Evolutionary conservation across 2,329 filamentous ascomycete species (phyloP).

Genomic region (Colletotrichum sp.): DNA sequence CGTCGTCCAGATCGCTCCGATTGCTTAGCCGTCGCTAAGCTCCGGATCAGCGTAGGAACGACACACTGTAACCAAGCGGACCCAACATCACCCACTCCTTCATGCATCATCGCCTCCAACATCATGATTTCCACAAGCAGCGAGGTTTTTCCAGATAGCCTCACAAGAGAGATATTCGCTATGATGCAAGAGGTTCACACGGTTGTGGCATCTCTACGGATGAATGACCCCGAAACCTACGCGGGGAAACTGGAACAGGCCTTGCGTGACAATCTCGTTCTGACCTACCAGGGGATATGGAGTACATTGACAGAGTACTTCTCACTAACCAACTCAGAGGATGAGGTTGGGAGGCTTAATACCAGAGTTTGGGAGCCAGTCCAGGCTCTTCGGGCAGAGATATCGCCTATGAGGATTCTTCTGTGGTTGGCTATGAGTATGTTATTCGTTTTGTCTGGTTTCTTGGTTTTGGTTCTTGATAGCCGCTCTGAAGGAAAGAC

Average conservation of each 20-base stretch:
- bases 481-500: rapidly evolving
- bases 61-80: rapidly evolving
- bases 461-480: background rate
- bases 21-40: background rate
- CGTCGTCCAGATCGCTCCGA: background rate
- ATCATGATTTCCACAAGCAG: background rate
- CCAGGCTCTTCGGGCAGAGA: background rate
- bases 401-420: background rate
- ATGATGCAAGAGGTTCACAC: background rate
- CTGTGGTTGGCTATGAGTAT: background rate
- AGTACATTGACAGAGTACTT: background rate
- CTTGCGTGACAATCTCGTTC: background rate
- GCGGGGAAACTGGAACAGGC: rapidly evolving
- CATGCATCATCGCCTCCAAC: background rate
- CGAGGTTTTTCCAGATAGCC: background rate
- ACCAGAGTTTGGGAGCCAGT: background rate
- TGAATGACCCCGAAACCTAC: background rate
- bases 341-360: no score
- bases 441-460: background rate
- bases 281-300: background rate
- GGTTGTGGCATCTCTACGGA: background rate
- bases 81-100: rapidly evolving
- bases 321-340: no score
- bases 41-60: background rate
- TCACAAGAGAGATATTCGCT: background rate